phyloP scores from a whole-genome alignment of 1,284 basidiomycete genomes.

The Ceratobasidium sp. region DNA sequence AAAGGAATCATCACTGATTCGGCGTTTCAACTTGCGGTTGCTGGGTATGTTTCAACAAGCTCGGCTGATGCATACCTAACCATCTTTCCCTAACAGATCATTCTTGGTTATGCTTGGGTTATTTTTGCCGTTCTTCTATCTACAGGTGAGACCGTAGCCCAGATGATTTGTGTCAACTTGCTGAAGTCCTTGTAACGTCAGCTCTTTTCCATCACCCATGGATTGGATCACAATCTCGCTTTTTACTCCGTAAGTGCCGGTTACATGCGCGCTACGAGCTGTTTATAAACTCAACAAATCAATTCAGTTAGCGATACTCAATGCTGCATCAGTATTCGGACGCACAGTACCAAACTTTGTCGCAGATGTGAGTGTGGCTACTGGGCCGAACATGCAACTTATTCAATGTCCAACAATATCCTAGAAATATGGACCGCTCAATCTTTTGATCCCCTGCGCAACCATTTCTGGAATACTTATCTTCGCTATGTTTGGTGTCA shows the following conservation, averaged over 20 bases:
- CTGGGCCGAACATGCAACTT: not conserved
- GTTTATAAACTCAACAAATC: not conserved
- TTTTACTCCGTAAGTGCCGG: constrained; percentile 37
- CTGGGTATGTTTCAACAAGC: constrained; percentile 4
- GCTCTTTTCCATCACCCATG: constrained; percentile 32
- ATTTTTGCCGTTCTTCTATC: constrained; percentile 36
- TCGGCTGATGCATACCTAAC: not conserved
- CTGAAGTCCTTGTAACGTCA: not conserved
- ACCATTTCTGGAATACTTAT: constrained; percentile 22
- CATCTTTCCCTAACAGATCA: not conserved
- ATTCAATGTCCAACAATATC: not conserved
- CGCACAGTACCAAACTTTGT: constrained; percentile 33
- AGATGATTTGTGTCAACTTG: not conserved
- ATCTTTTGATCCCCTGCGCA: constrained; percentile 36
- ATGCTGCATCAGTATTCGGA: constrained; percentile 38
- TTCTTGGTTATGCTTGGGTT: constrained; percentile 33
- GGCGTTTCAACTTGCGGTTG: constrained; percentile 15
- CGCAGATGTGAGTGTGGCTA: constrained; percentile 22
- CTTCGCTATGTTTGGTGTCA: constrained; percentile 39
- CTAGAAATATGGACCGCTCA: constrained; percentile 38
- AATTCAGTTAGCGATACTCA: constrained; percentile 35
- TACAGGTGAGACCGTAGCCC: not conserved
- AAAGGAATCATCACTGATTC: constrained; percentile 35
- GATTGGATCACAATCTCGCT: constrained; percentile 18
- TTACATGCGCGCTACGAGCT: not conserved